Conservation (phyloP, 495 filamentous ascomycete genomes). For the Melanomma pulvis-pyrius region DNA sequence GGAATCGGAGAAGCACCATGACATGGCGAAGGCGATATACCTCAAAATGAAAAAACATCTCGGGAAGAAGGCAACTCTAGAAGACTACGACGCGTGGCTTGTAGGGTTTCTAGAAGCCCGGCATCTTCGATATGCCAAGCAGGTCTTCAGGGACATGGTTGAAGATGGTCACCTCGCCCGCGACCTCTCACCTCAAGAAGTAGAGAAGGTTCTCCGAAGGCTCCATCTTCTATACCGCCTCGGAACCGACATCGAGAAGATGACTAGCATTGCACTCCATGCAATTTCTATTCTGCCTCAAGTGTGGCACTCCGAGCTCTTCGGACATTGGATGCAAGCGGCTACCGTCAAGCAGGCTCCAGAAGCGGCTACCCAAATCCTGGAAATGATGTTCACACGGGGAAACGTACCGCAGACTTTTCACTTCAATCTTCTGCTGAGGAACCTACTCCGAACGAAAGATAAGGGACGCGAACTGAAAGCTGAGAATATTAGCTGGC, state of each 20-base stretch:
- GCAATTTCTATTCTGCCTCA: conserved; percentile 21
- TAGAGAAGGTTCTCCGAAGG: conserved; percentile 12
- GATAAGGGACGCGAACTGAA: conserved; percentile 9
- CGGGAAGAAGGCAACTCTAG: conserved; percentile 1
- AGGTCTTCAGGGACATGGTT: conserved; percentile 33
- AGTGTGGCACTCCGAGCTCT: conserved; percentile 25
- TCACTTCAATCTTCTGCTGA: conserved; percentile 35
- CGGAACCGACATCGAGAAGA: conserved; percentile 22
- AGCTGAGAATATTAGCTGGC: conserved; percentile 33
- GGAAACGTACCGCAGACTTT: conserved; percentile 23
- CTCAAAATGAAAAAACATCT: conserved; percentile 4
- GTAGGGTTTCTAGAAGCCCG: conserved; percentile 30
- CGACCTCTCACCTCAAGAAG: background rate
- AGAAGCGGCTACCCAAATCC: conserved; percentile 20
- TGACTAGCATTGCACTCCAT: conserved; percentile 24
- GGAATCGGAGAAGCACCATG: conserved; percentile 5
- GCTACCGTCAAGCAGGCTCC: conserved; percentile 14
- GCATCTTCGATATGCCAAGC: conserved; percentile 13
- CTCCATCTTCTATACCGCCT: conserved; percentile 28
- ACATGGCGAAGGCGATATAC: conserved; percentile 20
- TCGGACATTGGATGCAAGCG: conserved; percentile 28
- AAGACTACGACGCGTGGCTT: conserved; percentile 27
- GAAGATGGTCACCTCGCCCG: conserved; percentile 10
- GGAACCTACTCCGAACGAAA: conserved; percentile 19
- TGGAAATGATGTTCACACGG: conserved; percentile 36